Percentiles rank a stretch among this genome's conserved stretches.
Conservation (phyloP, 352 stramenopile genomes). For the Pythium myriotylum region DNA sequence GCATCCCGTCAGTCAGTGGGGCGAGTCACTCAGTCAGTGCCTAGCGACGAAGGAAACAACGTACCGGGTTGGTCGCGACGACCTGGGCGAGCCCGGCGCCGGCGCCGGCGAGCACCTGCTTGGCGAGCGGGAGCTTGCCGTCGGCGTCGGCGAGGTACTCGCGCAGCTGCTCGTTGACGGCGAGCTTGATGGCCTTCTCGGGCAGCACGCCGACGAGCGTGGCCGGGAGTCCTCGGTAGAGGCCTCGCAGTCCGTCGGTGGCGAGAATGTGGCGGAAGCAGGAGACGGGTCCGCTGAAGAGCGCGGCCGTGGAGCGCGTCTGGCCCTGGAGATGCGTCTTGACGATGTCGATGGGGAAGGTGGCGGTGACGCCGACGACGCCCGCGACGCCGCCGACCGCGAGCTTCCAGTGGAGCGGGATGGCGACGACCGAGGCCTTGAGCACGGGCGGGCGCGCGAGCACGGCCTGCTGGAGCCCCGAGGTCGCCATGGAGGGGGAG, state of each 20-base stretch:
- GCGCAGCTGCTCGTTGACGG: slow-evolving; percentile 91
- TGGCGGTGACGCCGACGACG: slow-evolving; percentile 76
- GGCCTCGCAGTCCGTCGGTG: slow-evolving; percentile 63
- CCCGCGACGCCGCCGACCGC: slow-evolving; percentile 84
- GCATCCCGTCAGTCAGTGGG: not conserved
- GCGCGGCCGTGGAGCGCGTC: slow-evolving; percentile 39
- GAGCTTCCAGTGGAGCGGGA: slow-evolving; percentile 86
- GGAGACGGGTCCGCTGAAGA: slow-evolving; percentile 66
- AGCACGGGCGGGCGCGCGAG: slow-evolving; percentile 25
- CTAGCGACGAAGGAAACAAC: slow-evolving; percentile 7
- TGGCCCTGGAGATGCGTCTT: slow-evolving; percentile 92
- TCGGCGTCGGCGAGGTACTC: slow-evolving; percentile 66
- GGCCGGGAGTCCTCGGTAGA: slow-evolving; percentile 78
- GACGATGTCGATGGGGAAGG: slow-evolving; percentile 93
- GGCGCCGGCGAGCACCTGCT: slow-evolving; percentile 69
- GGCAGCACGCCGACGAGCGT: slow-evolving; percentile 85
- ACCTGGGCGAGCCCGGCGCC: slow-evolving; percentile 82
- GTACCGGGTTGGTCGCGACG: slow-evolving; percentile 85
- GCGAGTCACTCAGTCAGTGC: not conserved
- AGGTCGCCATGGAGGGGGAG: slow-evolving; percentile 15
- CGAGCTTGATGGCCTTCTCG: slow-evolving; percentile 92
- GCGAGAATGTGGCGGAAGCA: slow-evolving; percentile 74
- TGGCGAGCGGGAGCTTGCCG: slow-evolving; percentile 55
- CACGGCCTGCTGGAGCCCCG: slow-evolving; percentile 17
- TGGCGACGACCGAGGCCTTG: slow-evolving; percentile 21